Base-by-base conservation (phyloP, 345 rosid genomes). In the Citrus maxima region DNA sequence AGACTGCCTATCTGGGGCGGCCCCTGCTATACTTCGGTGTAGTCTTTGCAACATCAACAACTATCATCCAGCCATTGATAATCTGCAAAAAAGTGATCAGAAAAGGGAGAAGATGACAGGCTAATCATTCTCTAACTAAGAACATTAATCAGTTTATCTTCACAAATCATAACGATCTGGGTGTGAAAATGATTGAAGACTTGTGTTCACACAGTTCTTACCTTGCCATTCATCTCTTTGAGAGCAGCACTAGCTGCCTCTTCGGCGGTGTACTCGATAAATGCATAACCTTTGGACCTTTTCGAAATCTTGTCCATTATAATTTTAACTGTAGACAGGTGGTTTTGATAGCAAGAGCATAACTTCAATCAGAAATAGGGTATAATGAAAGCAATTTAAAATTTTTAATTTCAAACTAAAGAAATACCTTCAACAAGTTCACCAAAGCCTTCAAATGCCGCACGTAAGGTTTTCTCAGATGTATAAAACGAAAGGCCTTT, bases 21-120 rank as follows among this genome's bases (percentile, higher is more conserved):
- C 84, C 80, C 80, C 85, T 81, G 65, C 79, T 82, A 82, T 84
- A 83, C 60, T 79, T 90, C 34, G 83, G 86, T 6, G 92, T 90
- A 77, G 68, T 91, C 87, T 90, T 93, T 72, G 95, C 99, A 65
- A 93, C 97, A 83, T 95, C 98, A 34, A 95, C 98, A 54, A 92
- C 93, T 78, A 95, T 95, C 99, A 95, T 90, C 99, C 99, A 95
- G 42, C 99, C 99, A 75, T 95, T 95, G 27, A 95, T 95, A 87
- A 95, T 95, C 98, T 95, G 90, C 80, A 55, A 67, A 61, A 60
- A 77, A 12, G 58, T 54, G n/a, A 73, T n/a, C 51, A 68, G 59
- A 0, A 28, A 21, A 1, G 64, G 40, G 49, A 2, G 9, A 49
- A 10, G 80, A 77, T 73, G 80, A 75, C 76, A 27, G 58, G 69